Evolutionary conservation across 2,329 filamentous ascomycete genomes (phyloP).

Genomic region (Fusarium haematococcum): DNA sequence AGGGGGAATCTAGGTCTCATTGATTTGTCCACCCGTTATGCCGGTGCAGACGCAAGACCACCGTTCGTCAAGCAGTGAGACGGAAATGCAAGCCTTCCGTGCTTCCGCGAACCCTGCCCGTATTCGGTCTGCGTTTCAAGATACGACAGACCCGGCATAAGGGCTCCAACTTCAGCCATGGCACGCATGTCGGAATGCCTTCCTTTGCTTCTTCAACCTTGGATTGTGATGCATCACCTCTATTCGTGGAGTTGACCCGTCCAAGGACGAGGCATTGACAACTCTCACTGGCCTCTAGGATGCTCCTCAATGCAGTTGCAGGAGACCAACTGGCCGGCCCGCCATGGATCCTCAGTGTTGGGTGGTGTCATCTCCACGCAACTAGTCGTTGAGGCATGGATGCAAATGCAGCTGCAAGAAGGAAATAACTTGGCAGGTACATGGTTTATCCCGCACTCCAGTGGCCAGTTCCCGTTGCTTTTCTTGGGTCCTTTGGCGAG

Average conservation of each 20-base stretch:
- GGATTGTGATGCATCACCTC: background rate
- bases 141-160: background rate
- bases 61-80: background rate
- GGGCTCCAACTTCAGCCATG: background rate
- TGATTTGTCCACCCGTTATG: background rate
- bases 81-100: background rate
- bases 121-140: background rate
- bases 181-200: background rate
- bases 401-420: background rate
- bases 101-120: background rate
- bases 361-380: conserved; percentile 3
- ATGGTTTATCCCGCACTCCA: background rate
- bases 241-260: background rate
- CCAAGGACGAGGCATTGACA: background rate
- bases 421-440: background rate
- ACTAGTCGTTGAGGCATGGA: background rate
- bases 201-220: background rate
- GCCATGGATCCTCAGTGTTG: background rate
- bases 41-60: background rate
- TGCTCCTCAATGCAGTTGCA: conserved; percentile 2
- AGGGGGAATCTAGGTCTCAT: background rate
- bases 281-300: background rate
- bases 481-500: background rate
- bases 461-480: background rate
- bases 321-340: background rate